These are phyloP conservation scores for Trichoderma aggressivum DNA, from an alignment of 2,329 filamentous ascomycete species.

Conservation along the genomic window DNA sequence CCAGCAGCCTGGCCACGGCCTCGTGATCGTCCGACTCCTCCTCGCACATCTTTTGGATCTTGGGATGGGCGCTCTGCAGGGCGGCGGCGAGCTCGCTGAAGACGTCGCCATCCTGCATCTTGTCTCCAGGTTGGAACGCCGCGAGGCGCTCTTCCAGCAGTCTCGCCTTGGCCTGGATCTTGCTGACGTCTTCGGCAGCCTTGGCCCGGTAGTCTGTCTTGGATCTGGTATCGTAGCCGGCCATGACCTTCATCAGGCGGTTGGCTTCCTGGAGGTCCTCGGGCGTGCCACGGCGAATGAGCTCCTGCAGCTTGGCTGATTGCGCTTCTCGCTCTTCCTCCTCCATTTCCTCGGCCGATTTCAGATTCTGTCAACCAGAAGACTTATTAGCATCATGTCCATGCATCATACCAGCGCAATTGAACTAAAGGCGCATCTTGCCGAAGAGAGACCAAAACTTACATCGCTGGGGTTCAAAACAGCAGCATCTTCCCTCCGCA, in stretches of 20 bases:
- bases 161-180: constrained; percentile 92
- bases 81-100: constrained; percentile 84
- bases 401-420: background rate
- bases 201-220: constrained; percentile 98
- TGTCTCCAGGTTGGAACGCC: constrained; percentile 76
- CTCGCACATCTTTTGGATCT: constrained; percentile 99
- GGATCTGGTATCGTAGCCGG: constrained; percentile 88
- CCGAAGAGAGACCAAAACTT: constrained; percentile 37
- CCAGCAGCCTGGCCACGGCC: constrained; percentile 88
- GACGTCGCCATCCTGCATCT: constrained; percentile 65
- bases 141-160: constrained; percentile 91
- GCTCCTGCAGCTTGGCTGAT: constrained; percentile 95
- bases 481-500: constrained; percentile 89
- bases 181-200: constrained; percentile 89
- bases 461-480: constrained; percentile 96
- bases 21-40: constrained; percentile 97
- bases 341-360: constrained; percentile 98
- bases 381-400: background rate
- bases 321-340: constrained; percentile 93
- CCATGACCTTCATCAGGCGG: constrained; percentile 98
- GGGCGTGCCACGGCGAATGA: constrained; percentile 87
- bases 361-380: constrained; percentile 64
- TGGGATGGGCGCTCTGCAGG: constrained; percentile 89
- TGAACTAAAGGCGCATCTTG: background rate
- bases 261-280: constrained; percentile 96